Evolutionary conservation across 768 basidiomycete genomes (phyloP).

Genomic region (Terana coerulea): DNA sequence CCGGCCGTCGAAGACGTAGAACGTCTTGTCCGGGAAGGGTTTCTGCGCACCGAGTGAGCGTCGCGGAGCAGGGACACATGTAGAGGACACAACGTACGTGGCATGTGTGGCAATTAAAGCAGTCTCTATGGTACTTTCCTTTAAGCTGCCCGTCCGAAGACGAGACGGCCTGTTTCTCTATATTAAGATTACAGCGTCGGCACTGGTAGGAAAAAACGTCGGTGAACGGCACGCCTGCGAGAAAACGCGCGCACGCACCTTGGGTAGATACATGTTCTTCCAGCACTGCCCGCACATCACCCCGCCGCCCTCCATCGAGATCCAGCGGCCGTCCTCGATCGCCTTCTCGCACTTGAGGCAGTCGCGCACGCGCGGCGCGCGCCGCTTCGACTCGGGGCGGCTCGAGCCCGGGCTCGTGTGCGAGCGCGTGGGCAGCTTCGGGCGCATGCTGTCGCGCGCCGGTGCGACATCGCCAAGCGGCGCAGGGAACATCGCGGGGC

Average conservation of each 20-base stretch:
- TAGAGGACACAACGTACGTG: slow-evolving; percentile 44
- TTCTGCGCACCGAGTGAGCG: slow-evolving; percentile 39
- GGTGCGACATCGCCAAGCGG: slow-evolving; percentile 14
- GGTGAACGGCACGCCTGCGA: slow-evolving; percentile 5
- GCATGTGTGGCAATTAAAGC: slow-evolving; percentile 86
- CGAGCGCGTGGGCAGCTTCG: slow-evolving; percentile 55
- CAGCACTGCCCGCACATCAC: slow-evolving; percentile 89
- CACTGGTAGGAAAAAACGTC: slow-evolving; percentile 46
- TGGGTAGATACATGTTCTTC: slow-evolving; percentile 96
- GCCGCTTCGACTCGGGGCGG: slow-evolving; percentile 19
- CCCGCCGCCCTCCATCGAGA: slow-evolving; percentile 67
- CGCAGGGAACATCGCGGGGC: slow-evolving; percentile 25
- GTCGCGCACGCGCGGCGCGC: slow-evolving; percentile 20
- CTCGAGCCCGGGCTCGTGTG: slow-evolving; percentile 45
- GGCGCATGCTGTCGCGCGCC: slow-evolving; percentile 47
- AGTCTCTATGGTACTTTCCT: slow-evolving; percentile 90
- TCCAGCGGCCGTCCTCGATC: slow-evolving; percentile 83
- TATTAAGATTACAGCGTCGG: slow-evolving; percentile 80
- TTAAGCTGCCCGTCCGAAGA: slow-evolving; percentile 92
- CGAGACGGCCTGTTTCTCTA: slow-evolving; percentile 89
- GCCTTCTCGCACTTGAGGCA: slow-evolving; percentile 68
- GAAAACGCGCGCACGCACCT: slow-evolving; percentile 44
- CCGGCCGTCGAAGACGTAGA: slow-evolving; percentile 89
- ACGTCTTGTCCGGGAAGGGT: slow-evolving; percentile 88
- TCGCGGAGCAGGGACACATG: not conserved